phyloP scores from a whole-genome alignment of 2,329 filamentous ascomycete species.

The Dothideomycetes sp. region DNA sequence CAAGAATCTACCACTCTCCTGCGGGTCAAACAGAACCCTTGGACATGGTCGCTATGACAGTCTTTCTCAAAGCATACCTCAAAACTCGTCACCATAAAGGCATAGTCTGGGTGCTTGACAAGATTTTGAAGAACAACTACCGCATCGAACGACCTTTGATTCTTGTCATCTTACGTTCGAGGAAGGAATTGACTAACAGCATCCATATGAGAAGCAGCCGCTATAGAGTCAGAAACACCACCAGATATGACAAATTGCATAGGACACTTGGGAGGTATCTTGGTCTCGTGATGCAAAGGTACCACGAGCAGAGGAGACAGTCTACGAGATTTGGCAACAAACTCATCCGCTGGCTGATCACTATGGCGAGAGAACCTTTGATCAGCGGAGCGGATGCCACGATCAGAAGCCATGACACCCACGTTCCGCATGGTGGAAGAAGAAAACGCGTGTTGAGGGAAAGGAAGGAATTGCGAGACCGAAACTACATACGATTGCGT shows the following conservation, averaged over 20 bases:
- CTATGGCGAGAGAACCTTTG: background rate
- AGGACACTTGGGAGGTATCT: background rate
- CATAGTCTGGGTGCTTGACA: constrained; percentile 22
- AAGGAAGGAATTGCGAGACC: too few species aligned
- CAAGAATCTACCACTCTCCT: constrained; percentile 20
- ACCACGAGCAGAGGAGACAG: constrained; percentile 1
- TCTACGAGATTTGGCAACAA: constrained; percentile 4
- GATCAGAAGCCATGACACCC: too few species aligned
- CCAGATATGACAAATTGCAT: background rate
- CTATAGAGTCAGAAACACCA: background rate
- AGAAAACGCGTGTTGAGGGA: too few species aligned
- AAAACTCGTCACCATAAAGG: constrained; percentile 15
- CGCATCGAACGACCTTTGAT: constrained; percentile 23
- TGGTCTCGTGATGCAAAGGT: background rate
- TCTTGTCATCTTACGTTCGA: background rate
- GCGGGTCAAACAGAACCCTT: constrained; percentile 19
- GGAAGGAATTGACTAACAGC: background rate
- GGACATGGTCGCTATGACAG: constrained; percentile 24
- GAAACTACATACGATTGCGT: too few species aligned
- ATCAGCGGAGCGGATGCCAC: too few species aligned
- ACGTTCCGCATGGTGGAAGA: too few species aligned
- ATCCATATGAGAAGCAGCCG: background rate
- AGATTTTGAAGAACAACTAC: constrained; percentile 22
- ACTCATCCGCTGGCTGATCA: constrained; percentile 1
- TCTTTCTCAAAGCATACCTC: constrained; percentile 25